Base-by-base conservation (phyloP, 1,284 basidiomycete genomes). In the Ustilago tritici region DNA sequence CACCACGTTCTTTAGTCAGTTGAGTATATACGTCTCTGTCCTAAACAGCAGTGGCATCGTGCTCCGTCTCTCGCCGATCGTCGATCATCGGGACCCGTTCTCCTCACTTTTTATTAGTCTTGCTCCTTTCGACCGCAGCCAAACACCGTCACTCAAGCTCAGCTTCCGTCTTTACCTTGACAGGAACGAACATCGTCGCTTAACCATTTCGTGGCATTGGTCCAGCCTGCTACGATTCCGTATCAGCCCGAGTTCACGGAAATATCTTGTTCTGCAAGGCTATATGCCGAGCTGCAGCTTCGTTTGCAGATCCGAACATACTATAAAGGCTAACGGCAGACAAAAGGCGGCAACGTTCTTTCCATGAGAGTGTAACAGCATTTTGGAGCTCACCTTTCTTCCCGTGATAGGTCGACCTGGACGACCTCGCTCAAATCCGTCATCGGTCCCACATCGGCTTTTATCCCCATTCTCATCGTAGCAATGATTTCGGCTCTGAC, bases 241-340 rank as follows among this genome's bases (percentile, higher is more conserved):
- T 41, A 41, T 41, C 40, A 41, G 40, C 9, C 40, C 10, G 40
- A 41, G 3, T 4, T 49, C 46, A 28, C 46, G 46, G 46, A 49
- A 49, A 49, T 49, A 49, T 49, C 46, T 49, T 49, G 9, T 28
- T 19, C 46, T 49, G 46, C 46, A 49, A 49, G 23, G 46, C 46
- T 23, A 23, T 23, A 49, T 49, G 46, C 31, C 8, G 46, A 23
- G 23, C 7, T 49, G 46, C 46, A 49, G 46, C 46, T 49, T 19
- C 19, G 46, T 49, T 49, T 19, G 23, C 19, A 49, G 23, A 23
- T 28, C 46, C 19, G 46, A 49, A 10, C n/a, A 23, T 7, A 4
- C 14, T 19, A 19, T 10, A 19, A 10, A 40, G 38, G 11, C 10
- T 11, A 40, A 40, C 10, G 38, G 10, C 15, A 40, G 11, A 40